phyloP scores from a whole-genome alignment of 495 filamentous ascomycete genomes.

The Neurospora sp. region DNA sequence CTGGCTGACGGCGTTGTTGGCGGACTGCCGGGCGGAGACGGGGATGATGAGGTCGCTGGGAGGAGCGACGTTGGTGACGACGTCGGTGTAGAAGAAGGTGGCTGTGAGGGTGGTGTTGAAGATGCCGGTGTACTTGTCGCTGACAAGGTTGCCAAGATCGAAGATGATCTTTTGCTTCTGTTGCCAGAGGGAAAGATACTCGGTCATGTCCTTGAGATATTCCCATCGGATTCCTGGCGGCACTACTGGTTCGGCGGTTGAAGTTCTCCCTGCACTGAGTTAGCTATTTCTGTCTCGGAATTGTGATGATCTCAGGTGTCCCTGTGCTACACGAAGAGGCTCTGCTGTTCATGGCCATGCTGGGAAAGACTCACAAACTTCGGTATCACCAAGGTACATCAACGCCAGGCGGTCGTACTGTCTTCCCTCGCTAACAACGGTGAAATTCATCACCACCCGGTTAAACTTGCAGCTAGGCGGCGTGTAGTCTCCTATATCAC shows the following conservation, averaged over 20 bases:
- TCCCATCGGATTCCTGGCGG: conserved; percentile 59
- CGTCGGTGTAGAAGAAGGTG: conserved; percentile 51
- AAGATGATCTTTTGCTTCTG: conserved; percentile 67
- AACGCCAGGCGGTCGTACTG: conserved; percentile 75
- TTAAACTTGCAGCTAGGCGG: conserved; percentile 70
- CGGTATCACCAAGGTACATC: conserved; percentile 72
- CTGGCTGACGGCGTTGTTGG: conserved; percentile 46
- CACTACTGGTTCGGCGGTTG: conserved; percentile 69
- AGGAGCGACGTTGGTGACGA: conserved; percentile 25
- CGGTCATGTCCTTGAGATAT: conserved; percentile 77
- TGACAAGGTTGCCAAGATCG: conserved; percentile 69
- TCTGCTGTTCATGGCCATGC: not conserved
- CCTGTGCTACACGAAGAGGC: not conserved
- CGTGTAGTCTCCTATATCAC: conserved; percentile 45
- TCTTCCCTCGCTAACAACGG: conserved; percentile 58
- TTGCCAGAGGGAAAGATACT: conserved; percentile 59
- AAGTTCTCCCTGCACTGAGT: conserved; percentile 46
- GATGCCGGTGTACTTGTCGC: conserved; percentile 65
- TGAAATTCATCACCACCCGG: conserved; percentile 71
- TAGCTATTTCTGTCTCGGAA: not conserved
- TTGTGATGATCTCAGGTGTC: not conserved
- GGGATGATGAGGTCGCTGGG: conserved; percentile 64
- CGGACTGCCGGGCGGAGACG: conserved; percentile 53
- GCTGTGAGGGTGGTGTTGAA: conserved; percentile 77
- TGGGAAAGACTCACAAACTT: conserved; percentile 47